These are phyloP conservation scores for Nidula microcarpa DNA, from an alignment of 768 basidiomycete species.

Conservation along the genomic window DNA sequence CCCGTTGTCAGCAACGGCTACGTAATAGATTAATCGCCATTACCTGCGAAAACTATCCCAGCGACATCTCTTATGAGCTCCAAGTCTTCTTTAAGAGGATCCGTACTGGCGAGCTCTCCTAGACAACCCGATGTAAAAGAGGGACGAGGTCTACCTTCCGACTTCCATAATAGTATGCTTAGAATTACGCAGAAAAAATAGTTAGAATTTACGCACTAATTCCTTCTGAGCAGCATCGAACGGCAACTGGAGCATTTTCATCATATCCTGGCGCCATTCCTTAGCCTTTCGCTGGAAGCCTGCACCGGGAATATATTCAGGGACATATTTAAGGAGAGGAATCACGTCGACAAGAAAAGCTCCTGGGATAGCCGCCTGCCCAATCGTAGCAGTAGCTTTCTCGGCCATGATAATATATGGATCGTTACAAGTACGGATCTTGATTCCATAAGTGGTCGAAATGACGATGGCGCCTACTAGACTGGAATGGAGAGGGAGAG, in stretches of 20 bases:
- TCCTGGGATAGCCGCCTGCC: conserved; percentile 25
- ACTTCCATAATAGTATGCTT: too few species aligned
- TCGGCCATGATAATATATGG: conserved; percentile 33
- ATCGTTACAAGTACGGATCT: conserved; percentile 28
- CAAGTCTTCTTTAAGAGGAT: too few species aligned
- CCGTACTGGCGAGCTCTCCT: too few species aligned
- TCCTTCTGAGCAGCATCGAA: conserved; percentile 13
- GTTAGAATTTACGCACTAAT: background rate
- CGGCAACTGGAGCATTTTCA: conserved; percentile 25
- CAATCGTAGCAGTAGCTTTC: conserved; percentile 21
- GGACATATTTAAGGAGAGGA: conserved; percentile 33
- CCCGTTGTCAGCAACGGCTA: background rate
- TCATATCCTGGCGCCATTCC: conserved; percentile 35
- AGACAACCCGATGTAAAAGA: too few species aligned
- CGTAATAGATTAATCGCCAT: background rate
- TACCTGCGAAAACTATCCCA: background rate
- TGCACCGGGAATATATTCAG: conserved; percentile 54
- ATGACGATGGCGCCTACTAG: conserved; percentile 6
- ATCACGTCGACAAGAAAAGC: conserved; percentile 35
- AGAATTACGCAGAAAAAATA: background rate
- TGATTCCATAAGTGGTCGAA: conserved; percentile 36
- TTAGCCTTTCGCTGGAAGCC: conserved; percentile 46
- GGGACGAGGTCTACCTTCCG: too few species aligned
- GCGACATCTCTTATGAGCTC: too few species aligned
- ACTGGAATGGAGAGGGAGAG: background rate